Evolutionary conservation across 148 eudicot species (phyloP).

Genomic region (Vaccinium macrocarpon): DNA sequence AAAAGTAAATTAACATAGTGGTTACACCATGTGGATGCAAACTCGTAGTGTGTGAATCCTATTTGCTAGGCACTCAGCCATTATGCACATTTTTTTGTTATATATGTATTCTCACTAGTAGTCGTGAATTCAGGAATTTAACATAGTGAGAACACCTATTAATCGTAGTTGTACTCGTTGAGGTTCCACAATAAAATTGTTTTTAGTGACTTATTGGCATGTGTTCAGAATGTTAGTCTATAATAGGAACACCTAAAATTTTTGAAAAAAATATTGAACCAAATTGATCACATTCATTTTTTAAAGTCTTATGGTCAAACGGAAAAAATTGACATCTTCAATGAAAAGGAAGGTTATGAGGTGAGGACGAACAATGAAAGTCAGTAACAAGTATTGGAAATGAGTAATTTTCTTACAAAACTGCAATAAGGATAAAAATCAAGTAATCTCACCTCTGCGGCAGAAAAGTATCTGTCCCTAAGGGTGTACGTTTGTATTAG

Average conservation of each 20-base stretch:
- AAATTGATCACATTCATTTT: background rate
- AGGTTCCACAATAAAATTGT: background rate
- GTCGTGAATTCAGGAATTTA: background rate
- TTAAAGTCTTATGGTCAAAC: background rate
- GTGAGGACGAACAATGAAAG: background rate
- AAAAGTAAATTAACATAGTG: background rate
- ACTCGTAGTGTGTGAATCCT: background rate
- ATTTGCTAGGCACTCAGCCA: background rate
- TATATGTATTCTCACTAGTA: background rate
- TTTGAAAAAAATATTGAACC: background rate
- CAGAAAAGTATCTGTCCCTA: constrained; percentile 76
- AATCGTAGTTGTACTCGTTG: background rate
- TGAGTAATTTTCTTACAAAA: background rate
- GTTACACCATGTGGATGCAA: background rate
- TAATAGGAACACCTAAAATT: background rate
- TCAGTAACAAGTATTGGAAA: background rate
- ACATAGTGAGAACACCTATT: background rate
- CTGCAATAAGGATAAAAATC: background rate
- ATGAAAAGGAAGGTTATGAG: background rate
- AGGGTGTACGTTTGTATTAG: constrained; percentile 73
- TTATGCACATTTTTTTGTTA: background rate
- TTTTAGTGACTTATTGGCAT: background rate
- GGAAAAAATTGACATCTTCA: background rate
- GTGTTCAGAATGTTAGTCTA: background rate
- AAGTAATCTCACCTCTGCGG: constrained; percentile 61